Conservation (phyloP, 2,329 filamentous ascomycete genomes). For the Cladosporium sp. region DNA sequence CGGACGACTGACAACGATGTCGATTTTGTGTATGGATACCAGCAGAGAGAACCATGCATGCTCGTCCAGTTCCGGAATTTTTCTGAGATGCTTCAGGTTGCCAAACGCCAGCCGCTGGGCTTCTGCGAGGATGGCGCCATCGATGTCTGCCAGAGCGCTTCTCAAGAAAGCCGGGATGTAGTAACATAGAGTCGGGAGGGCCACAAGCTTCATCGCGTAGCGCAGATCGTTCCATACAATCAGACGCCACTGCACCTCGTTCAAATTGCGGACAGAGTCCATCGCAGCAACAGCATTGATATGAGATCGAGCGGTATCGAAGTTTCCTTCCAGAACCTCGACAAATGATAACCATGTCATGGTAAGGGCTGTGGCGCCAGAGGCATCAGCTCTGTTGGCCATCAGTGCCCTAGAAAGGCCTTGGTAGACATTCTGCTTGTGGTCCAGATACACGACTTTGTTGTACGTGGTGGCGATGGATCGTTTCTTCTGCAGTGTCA, state of each 20-base stretch:
- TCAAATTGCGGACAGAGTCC: not conserved
- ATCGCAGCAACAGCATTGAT: not conserved
- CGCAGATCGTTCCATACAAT: not conserved
- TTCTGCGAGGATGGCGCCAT: not conserved
- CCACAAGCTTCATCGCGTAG: not conserved
- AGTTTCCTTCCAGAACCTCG: not conserved
- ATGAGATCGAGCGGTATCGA: not conserved
- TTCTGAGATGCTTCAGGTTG: not conserved
- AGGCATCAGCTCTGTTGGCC: not conserved
- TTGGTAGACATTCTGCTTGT: not conserved
- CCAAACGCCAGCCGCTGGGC: not conserved
- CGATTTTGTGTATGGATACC: not conserved
- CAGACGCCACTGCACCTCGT: constrained; percentile 3
- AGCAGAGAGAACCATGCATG: not conserved
- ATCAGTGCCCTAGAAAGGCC: not conserved
- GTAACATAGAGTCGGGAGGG: not conserved
- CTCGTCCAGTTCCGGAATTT: not conserved
- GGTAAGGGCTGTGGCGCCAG: not conserved
- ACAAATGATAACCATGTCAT: not conserved
- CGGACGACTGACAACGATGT: not conserved
- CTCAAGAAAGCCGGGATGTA: not conserved
- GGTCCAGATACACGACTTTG: not conserved
- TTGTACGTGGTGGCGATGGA: not conserved
- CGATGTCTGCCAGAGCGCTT: not conserved
- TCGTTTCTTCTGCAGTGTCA: not conserved